phyloP scores from a whole-genome alignment of 1,139 yeast genomes.

The Candida neerlandica region DNA sequence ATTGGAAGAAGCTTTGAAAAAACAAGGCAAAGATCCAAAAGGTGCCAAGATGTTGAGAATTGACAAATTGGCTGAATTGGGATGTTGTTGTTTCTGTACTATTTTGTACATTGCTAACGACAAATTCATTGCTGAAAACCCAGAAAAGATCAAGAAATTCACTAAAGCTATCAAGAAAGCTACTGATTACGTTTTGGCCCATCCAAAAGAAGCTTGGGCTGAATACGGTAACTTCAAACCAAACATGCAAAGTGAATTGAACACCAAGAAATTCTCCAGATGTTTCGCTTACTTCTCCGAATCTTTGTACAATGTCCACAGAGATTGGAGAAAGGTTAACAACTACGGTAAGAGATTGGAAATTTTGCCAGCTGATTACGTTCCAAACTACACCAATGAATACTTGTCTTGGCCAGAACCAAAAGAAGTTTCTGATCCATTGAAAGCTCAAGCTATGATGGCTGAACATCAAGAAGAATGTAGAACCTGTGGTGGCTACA shows the following conservation, averaged over 20 bases:
- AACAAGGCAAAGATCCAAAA: slow-evolving; percentile 44
- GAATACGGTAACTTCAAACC: slow-evolving; percentile 54
- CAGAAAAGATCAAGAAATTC: slow-evolving; percentile 48
- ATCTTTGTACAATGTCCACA: slow-evolving; percentile 54
- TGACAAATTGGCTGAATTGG: slow-evolving; percentile 58
- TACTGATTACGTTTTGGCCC: slow-evolving; percentile 47
- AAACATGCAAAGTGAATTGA: slow-evolving; percentile 42
- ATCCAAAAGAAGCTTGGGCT: slow-evolving; percentile 50
- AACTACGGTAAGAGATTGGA: slow-evolving; percentile 57
- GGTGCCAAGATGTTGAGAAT: slow-evolving; percentile 61
- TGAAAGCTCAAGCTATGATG: slow-evolving; percentile 49
- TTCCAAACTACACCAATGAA: slow-evolving; percentile 54
- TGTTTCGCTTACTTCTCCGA: slow-evolving; percentile 58
- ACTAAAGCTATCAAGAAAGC: slow-evolving; percentile 53
- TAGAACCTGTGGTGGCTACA: slow-evolving; percentile 52
- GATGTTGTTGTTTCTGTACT: slow-evolving; percentile 64
- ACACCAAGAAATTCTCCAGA: slow-evolving; percentile 52
- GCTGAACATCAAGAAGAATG: slow-evolving; percentile 49
- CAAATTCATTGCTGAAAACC: slow-evolving; percentile 49
- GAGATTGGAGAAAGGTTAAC: slow-evolving; percentile 61
- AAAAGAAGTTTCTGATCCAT: slow-evolving; percentile 47
- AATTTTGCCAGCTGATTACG: slow-evolving; percentile 51
- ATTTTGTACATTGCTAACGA: slow-evolving; percentile 58
- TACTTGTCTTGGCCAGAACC: slow-evolving; percentile 55
- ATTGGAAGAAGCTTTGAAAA: slow-evolving; percentile 52